phyloP scores from a whole-genome alignment of 2,329 filamentous ascomycete genomes.

The Penicillium griseofulvum region DNA sequence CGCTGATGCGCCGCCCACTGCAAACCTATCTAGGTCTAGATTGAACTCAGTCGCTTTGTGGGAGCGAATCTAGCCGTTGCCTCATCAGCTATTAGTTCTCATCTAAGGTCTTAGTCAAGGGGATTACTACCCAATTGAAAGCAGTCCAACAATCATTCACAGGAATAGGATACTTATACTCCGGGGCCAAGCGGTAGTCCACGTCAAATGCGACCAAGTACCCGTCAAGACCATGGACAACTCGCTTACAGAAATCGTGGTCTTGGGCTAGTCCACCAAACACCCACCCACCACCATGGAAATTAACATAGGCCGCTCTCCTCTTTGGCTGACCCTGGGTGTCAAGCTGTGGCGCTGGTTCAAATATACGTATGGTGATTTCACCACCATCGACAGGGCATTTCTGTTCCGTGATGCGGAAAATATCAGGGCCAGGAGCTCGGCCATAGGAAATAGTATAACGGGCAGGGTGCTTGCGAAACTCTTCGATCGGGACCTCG shows the following conservation, averaged over 20 bases:
- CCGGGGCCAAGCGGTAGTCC: constrained; percentile 44
- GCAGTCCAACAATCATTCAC: constrained; percentile 43
- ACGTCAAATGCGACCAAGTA: constrained; percentile 45
- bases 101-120: not conserved
- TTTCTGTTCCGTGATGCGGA: constrained; percentile 41
- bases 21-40: constrained; percentile 34
- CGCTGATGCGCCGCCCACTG: constrained; percentile 42
- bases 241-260: constrained; percentile 43
- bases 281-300: constrained; percentile 45
- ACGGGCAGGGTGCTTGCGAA: constrained; percentile 40
- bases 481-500: constrained; percentile 42
- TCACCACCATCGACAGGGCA: constrained; percentile 41
- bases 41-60: constrained; percentile 35
- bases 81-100: not conserved
- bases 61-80: constrained; percentile 27
- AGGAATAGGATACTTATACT: constrained; percentile 38
- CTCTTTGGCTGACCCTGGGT: constrained; percentile 26
- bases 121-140: constrained; percentile 37
- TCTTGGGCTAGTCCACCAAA: constrained; percentile 42
- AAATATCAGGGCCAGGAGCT: constrained; percentile 35
- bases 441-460: constrained; percentile 43
- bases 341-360: constrained; percentile 30
- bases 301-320: constrained; percentile 44
- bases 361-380: constrained; percentile 43
- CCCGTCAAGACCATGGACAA: constrained; percentile 39